Evolutionary conservation across 1,284 basidiomycete genomes (phyloP), one percentile per base, ranked within the genome.

Genomic region (Microbotryomycetes sp.): DNA sequence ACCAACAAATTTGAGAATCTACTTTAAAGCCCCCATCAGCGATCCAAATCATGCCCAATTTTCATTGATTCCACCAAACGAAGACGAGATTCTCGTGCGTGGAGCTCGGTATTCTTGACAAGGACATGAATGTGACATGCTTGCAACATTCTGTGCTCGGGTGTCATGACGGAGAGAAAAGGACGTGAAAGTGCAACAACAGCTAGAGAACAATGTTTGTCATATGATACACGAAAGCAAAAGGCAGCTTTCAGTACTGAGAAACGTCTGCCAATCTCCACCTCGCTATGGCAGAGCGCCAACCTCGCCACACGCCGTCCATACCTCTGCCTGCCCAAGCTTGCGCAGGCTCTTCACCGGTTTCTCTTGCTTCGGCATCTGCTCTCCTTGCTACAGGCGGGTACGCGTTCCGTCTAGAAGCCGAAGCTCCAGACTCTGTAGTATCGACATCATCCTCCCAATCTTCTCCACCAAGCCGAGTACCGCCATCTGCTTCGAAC

Each of bases 181-280:
- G 21, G 11, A 21, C 48, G 48, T 50, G 48, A 28, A 16, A 50
- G 21, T 23, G 48, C 23, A 50, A 24, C 27, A 24, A 28, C 27
- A 24, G 9, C 11, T 50, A 28, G 9, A 41, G 35, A 31, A 31
- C 15, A 16, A 21, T 13, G 23, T 51, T 28, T 51, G 15, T 28
- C 13, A 16, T 11, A 9, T n/a, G 35, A 54, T 11, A 23, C 11
- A 45, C 18, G 28, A 54, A 29, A 41, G 9, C 9, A 54, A 45
- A 29, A 54, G 28, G 23, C 31, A 56, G 57, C 24, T 11, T 58
- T 51, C 31, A 31, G n/a, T 29, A 54, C 13, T 45, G 28, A 7
- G 52, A 54, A n/a, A 45, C 41, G 35, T 54, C 52, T 21, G 26
- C 21, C 26, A 54, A 30, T 28, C 52, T n/a, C 52, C 52, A 54